Evolutionary conservation across 352 stramenopile genomes (phyloP).

Genomic region (Bremia lactucae): DNA sequence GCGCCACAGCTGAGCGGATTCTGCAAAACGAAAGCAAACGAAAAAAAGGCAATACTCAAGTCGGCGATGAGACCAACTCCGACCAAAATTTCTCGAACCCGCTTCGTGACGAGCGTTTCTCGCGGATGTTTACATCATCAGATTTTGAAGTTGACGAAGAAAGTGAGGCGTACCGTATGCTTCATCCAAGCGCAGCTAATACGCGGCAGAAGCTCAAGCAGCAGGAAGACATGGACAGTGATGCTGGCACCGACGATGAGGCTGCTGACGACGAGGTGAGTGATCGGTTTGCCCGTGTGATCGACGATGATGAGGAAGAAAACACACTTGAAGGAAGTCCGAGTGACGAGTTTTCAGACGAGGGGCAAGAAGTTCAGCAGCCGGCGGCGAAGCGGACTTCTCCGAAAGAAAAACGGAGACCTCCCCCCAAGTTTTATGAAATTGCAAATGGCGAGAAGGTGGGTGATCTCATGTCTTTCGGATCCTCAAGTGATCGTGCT

Average conservation of each 20-base stretch:
- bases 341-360: constrained; percentile 56
- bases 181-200: constrained; percentile 88
- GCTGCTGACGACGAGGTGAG: constrained; percentile 39
- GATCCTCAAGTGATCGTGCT: constrained; percentile 48
- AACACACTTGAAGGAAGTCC: constrained; percentile 46
- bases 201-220: constrained; percentile 63
- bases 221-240: constrained; percentile 88
- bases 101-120: constrained; percentile 95
- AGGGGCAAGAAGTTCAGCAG: constrained; percentile 31
- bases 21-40: constrained; percentile 65
- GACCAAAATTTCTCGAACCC: constrained; percentile 51
- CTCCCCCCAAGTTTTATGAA: constrained; percentile 75
- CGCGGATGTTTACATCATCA: constrained; percentile 92
- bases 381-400: constrained; percentile 2
- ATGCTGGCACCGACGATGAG: constrained; percentile 59
- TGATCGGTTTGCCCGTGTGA: constrained; percentile 60
- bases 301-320: constrained; percentile 53
- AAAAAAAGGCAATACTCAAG: constrained; percentile 37
- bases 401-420: constrained; percentile 27
- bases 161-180: constrained; percentile 91
- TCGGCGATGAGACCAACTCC: constrained; percentile 12
- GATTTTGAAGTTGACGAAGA: constrained; percentile 98
- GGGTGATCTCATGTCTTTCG: constrained; percentile 69
- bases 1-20: constrained; percentile 77
- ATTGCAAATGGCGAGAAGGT: constrained; percentile 77